These are phyloP conservation scores for Xylaria intraflava DNA, from an alignment of 495 filamentous ascomycete genomes.

Conservation along the genomic window DNA sequence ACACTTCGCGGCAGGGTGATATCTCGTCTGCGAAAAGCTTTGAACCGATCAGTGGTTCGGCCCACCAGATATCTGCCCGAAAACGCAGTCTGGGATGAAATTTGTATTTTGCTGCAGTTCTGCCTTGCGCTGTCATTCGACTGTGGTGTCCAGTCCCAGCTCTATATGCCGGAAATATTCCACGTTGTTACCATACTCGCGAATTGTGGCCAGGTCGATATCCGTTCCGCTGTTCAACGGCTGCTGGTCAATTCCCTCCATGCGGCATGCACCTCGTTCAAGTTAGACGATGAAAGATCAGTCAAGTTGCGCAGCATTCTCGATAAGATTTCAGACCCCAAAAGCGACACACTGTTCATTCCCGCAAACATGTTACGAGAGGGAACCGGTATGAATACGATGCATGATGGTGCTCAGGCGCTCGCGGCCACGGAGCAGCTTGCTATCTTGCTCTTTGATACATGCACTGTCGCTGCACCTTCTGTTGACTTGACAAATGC, in stretches of 20 bases:
- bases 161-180: conserved; percentile 59
- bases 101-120: conserved; percentile 56
- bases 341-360: conserved; percentile 42
- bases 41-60: conserved; percentile 56
- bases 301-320: conserved; percentile 48
- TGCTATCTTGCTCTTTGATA: conserved; percentile 51
- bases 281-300: conserved; percentile 48
- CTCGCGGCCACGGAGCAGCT: conserved; percentile 48
- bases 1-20: conserved; percentile 56
- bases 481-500: conserved; percentile 58
- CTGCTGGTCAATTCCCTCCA: conserved; percentile 58
- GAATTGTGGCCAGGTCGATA: conserved; percentile 50
- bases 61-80: conserved; percentile 55
- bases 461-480: conserved; percentile 54
- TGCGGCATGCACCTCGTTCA: conserved; percentile 56
- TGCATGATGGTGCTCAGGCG: conserved; percentile 41
- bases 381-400: conserved; percentile 38
- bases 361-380: conserved; percentile 33
- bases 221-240: conserved; percentile 51
- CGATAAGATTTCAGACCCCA: conserved; percentile 48
- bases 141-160: conserved; percentile 54
- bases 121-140: conserved; percentile 59
- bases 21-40: conserved; percentile 52
- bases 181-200: conserved; percentile 62
- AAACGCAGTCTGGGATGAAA: conserved; percentile 57